Percentiles rank a stretch among this genome's conserved stretches.
phyloP scores from a whole-genome alignment of 2,329 filamentous ascomycete genomes.

The Venturia effusa region DNA sequence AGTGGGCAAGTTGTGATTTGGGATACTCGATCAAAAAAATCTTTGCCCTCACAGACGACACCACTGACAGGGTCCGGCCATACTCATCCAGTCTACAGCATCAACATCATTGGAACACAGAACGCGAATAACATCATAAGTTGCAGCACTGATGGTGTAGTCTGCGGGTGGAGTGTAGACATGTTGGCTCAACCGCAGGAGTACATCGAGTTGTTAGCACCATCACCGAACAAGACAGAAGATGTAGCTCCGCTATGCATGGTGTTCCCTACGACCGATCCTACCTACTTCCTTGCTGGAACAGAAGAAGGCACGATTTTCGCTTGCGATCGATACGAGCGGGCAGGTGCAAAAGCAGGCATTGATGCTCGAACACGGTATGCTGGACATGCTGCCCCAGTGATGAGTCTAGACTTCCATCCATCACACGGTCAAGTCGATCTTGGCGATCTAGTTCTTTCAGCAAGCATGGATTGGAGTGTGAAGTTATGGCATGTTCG shows the following conservation, averaged over 20 bases:
- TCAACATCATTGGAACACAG: conserved; percentile 93
- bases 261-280: conserved; percentile 87
- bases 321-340: conserved; percentile 93
- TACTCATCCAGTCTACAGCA: conserved; percentile 90
- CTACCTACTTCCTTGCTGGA: conserved; percentile 93
- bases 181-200: conserved; percentile 97
- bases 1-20: conserved; percentile 92
- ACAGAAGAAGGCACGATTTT: conserved; percentile 96
- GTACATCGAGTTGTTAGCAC: conserved; percentile 76
- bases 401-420: conserved; percentile 95
- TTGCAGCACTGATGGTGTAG: conserved; percentile 89
- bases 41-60: conserved; percentile 81
- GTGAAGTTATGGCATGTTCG: conserved; percentile 95
- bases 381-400: conserved; percentile 79
- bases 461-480: conserved; percentile 91
- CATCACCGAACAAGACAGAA: conserved; percentile 70
- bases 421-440: conserved; percentile 86
- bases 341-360: conserved; percentile 91
- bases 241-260: conserved; percentile 92
- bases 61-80: conserved; percentile 90
- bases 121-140: conserved; percentile 99
- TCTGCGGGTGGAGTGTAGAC: conserved; percentile 95
- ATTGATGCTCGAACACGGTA: conserved; percentile 85
- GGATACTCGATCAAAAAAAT: conserved; percentile 80
- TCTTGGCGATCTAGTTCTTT: conserved; percentile 84